These are phyloP conservation scores for Aspergillaceae sp. DNA, from an alignment of 2,329 filamentous ascomycete species.

Conservation along the genomic window DNA sequence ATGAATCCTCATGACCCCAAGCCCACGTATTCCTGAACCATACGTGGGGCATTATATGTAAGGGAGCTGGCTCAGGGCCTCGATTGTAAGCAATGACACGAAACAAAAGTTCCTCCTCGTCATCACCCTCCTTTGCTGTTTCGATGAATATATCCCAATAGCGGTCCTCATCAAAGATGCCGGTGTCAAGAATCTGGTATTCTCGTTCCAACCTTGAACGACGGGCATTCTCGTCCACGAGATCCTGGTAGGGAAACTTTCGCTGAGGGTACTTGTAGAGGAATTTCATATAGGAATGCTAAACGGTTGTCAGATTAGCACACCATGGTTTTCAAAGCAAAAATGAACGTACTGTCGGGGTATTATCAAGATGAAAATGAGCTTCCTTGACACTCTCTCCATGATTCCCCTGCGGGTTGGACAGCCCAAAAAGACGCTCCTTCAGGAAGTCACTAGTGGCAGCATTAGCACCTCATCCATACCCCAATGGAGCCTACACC, in stretches of 20 bases:
- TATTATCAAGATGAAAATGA: constrained; percentile 94
- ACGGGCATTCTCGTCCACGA: constrained; percentile 73
- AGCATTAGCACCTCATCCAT: too few species aligned
- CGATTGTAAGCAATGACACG: constrained; percentile 95
- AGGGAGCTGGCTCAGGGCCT: constrained; percentile 76
- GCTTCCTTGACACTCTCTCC: constrained; percentile 95
- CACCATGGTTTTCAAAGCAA: too few species aligned
- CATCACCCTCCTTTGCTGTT: constrained; percentile 85
- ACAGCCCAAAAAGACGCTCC: constrained; percentile 87
- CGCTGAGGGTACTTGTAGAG: constrained; percentile 95
- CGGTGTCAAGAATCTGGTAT: constrained; percentile 87
- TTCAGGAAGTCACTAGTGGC: constrained; percentile 72
- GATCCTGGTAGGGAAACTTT: constrained; percentile 83
- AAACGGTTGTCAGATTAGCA: constrained; percentile 4
- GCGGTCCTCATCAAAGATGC: constrained; percentile 73
- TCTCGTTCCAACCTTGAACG: constrained; percentile 70
- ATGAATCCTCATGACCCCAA: constrained; percentile 71
- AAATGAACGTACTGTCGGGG: constrained; percentile 51
- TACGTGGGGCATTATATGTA: constrained; percentile 89
- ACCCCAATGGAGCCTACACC: too few species aligned
- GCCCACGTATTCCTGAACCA: constrained; percentile 98
- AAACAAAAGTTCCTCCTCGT: constrained; percentile 85
- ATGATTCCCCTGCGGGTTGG: constrained; percentile 94
- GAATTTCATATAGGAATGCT: constrained; percentile 99
- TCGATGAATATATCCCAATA: constrained; percentile 99